Percentiles rank a stretch among this genome's conserved stretches.
These are phyloP conservation scores for Wallemia hederae DNA, from an alignment of 1,284 basidiomycete species.

Conservation along the genomic window DNA sequence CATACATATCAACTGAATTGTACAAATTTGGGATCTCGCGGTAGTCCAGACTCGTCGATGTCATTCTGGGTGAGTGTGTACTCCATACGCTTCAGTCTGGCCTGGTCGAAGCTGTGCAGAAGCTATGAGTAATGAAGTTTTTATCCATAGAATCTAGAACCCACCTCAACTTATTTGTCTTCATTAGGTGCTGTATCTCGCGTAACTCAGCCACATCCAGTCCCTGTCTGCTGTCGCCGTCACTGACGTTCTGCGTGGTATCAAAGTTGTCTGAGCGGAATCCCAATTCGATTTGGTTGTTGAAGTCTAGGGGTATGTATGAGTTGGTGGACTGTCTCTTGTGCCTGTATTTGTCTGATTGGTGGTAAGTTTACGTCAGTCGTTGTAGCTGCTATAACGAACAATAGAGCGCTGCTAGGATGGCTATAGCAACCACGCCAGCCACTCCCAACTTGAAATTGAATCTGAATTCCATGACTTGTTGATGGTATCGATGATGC, in stretches of 20 bases:
- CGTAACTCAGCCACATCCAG: neutral
- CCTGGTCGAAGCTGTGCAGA: neutral
- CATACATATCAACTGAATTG: neutral
- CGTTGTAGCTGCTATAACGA: no score
- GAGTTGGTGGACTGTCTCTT: neutral
- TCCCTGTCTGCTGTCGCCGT: neutral
- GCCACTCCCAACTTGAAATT: no score
- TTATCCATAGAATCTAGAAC: neutral
- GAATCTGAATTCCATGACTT: no score
- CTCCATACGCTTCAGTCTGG: neutral
- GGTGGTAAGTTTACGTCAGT: no score
- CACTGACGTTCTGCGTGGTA: neutral
- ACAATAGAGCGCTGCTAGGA: no score
- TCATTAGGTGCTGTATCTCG: neutral
- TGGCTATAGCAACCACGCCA: no score
- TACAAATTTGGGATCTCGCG: neutral
- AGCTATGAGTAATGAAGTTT: no score
- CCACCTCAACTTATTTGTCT: neutral
- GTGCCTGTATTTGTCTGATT: neutral
- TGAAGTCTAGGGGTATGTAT: neutral
- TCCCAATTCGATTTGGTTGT: neutral
- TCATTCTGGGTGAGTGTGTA: neutral
- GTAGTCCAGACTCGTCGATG: neutral
- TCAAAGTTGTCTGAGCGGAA: neutral
- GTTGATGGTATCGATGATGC: no score